Evolutionary conservation across 192 early-diverging fungal genomes (phyloP), one percentile per base, ranked within the genome.

Genomic region (Chytriomyces hyalinus): DNA sequence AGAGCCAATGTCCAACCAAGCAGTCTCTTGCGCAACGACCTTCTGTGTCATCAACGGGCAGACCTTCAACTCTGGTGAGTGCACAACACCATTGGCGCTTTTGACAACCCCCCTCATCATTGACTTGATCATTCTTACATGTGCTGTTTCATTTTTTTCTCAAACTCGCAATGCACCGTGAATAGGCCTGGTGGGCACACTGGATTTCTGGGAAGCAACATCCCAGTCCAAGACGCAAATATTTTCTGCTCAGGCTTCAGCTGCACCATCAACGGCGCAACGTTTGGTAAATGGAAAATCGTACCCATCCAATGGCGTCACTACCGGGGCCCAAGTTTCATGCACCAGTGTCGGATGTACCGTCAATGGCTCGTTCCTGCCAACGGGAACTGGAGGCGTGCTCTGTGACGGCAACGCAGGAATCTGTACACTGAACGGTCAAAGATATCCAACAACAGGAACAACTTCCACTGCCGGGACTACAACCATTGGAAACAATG

Each of bases 181-280:
- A 57, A 57, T n/a, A n/a, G n/a, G n/a, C n/a, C n/a, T n/a, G n/a
- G n/a, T n/a, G n/a, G n/a, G n/a, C n/a, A n/a, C n/a, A 36, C 36
- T 2, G 36, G 20, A 57, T 13, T 57, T 57, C 53, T 3, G 5
- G 36, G 36, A 2, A 36, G 4, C 36, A 36, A 36, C 36, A 36
- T 36, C 36, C 36, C 36, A 57, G 20, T n/a, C 53, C 15, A 13
- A 13, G 20, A 57, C 4, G 53, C 53, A 0, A 57, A 57, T 3
- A 57, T 57, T 3, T 13, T 57, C 20, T 57, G 53, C 53, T n/a
- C 53, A 20, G 53, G 53, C 0, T 36, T 36, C 36, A 57, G 53
- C 53, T 57, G 53, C 53, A 57, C 53, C 53, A 57, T 57, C 53
- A 57, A 57, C 53, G 53, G 53, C 53, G 53, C 20, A 13, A 20